Evolutionary conservation across 208 protist species (phyloP), one percentile per base, ranked within the genome.

Genomic region (Vickermania ingenoplastis): DNA sequence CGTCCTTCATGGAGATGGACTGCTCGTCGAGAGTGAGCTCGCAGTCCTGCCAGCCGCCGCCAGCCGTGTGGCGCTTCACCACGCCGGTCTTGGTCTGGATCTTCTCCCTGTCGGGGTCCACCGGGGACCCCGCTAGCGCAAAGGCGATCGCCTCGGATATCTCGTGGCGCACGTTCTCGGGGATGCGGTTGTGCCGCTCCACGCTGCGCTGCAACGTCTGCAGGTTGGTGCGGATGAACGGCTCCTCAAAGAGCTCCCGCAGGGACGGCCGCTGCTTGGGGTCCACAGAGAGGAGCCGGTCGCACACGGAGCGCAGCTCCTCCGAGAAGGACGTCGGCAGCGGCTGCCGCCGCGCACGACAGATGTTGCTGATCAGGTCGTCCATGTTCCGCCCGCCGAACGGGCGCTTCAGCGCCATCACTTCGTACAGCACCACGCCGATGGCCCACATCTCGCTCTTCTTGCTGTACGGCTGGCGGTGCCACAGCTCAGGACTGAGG

Each of bases 391-490:
- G 72, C 30, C 83, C 85, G 25, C 72, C 74, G 66, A 95, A 95
- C 17, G 89, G 83, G 27, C 84, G 89, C 60, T 81, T 77, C 13
- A 91, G 67, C 1, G 81, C 79, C 63, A 91, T 89, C 17, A 95
- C 73, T 53, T 95, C 89, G 61, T 92, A 95, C 29, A 95, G 69
- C 25, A 92, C 75, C 0, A 87, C 81, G 4, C 89, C 89, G 1
- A 97, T 69, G 0, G 87, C 76, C 94, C 94, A 97, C 75, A 97
- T 90, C 62, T 97, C 94, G 30, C 71, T 79, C 71, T 97, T 97
- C 52, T 94, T 85, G 73, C 93, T 95, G 77, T 97, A 97, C 41
- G 84, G 82, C 67, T 86, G 79, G 26, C 88, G 75, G 45, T 90
- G 79, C 77, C 86, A 96, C 29, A 97, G 67, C 76, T 97, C 91